Evolutionary conservation across 805 yeast species (phyloP), one percentile per base, ranked within the genome.

Genomic region (Monosporozyma unispora): DNA sequence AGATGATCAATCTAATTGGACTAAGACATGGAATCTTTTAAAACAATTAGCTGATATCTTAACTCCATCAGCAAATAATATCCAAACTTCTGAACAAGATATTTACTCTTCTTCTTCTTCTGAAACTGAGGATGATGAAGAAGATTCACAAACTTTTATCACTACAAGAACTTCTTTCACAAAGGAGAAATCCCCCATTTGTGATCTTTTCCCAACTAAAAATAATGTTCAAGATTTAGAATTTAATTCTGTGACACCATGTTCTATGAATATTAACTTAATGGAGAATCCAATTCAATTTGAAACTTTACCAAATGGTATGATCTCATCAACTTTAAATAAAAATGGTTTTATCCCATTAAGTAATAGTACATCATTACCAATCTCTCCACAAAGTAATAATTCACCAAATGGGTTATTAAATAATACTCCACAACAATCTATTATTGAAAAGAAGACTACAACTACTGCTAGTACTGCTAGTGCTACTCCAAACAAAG

Each of bases 221-320:
- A 61, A 52, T 52, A 59, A 53, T 57, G 59, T 56, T 48, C 62
- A 53, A 46, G 48, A 42, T 51, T 23, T 29, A 8, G 48, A 49
- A 21, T 44, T 56, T 12, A 53, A 52, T 8, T 51, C 65, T 1
- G 58, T 55, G 16, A 57, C 60, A 4, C 67, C 68, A 38, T 63
- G 68, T 42, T 55, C 66, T 2, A 44, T 60, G 53, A 57, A 62
- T 50, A 48, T 62, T 4, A 44, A 61, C 49, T 47, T 59, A 4
- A 41, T 51, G 14, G 58, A 56, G 23, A 56, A 54, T 33, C 59
- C 62, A 6, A 55, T 61, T 55, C 54, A 60, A 14, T 44, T 60
- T 51, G 46, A 58, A 3, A 52, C 54, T 44, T 50, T 60, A 10
- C 56, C 60, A 2, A 57, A 56, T 21, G 65, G 62, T 11, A 50